These are phyloP conservation scores for Neurospora africana DNA, from an alignment of 495 filamentous ascomycete genomes.

Conservation along the genomic window DNA sequence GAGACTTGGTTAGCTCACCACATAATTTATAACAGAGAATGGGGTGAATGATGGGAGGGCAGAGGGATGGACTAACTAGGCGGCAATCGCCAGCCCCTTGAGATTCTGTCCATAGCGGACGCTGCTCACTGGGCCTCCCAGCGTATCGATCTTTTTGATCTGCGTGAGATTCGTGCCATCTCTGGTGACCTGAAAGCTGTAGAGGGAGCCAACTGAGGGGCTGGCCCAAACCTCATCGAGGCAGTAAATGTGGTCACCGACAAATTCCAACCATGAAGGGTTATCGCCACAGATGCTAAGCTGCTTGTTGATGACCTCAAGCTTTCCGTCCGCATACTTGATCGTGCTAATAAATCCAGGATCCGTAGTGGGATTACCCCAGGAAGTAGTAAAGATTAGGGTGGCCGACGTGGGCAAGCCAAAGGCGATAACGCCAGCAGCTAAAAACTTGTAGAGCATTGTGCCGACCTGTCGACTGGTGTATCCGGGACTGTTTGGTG, in stretches of 20 bases:
- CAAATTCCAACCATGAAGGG: slow-evolving; percentile 49
- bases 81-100: slow-evolving; percentile 33
- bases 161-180: slow-evolving; percentile 24
- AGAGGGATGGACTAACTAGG: slow-evolving; percentile 32
- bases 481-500: background rate
- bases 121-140: slow-evolving; percentile 35
- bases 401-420: slow-evolving; percentile 23
- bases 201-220: slow-evolving; percentile 11
- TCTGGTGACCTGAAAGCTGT: slow-evolving; percentile 25
- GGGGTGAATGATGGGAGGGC: background rate
- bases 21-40: background rate
- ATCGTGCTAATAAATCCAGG: slow-evolving; percentile 18
- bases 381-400: slow-evolving; percentile 49
- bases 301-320: background rate
- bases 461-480: background rate
- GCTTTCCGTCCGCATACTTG: background rate
- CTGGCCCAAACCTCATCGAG: slow-evolving; percentile 41
- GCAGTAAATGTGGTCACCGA: slow-evolving; percentile 45
- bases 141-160: slow-evolving; percentile 22
- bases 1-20: background rate
- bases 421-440: slow-evolving; percentile 13
- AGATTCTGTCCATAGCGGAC: slow-evolving; percentile 32
- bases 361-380: slow-evolving; percentile 44
- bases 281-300: slow-evolving; percentile 33
- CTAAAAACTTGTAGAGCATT: slow-evolving; percentile 6